A percentile compares a stretch with the other conserved stretches of the same genome.
These are phyloP conservation scores for Eudorina sp. DNA, from an alignment of 139 green algal genomes.

Conservation along the genomic window DNA sequence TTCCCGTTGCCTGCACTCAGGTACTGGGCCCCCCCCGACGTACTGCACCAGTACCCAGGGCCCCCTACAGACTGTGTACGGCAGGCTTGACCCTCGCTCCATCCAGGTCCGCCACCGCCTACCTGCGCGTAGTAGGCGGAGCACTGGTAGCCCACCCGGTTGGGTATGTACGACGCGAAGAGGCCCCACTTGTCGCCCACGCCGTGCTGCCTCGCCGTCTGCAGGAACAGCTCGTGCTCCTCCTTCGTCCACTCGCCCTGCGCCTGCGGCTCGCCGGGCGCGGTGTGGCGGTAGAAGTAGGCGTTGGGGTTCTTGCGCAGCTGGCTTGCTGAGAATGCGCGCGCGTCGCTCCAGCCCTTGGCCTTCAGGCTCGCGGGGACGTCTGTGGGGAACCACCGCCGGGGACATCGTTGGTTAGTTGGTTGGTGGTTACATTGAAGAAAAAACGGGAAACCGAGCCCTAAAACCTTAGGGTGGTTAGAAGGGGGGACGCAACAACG, in stretches of 20 bases:
- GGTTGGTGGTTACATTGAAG: background rate
- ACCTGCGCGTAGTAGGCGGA: constrained; percentile 70
- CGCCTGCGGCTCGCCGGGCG: constrained; percentile 67
- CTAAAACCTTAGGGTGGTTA: background rate
- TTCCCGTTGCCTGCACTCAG: no score
- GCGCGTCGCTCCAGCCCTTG: constrained; percentile 72
- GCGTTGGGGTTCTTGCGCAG: constrained; percentile 84
- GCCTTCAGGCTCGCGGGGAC: constrained; percentile 58
- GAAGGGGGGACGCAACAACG: background rate
- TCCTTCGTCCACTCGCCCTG: constrained; percentile 77
- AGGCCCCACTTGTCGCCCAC: constrained; percentile 86
- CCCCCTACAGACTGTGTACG: no score
- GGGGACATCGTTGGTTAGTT: background rate
- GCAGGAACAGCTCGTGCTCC: constrained; percentile 76
- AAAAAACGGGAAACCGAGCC: background rate
- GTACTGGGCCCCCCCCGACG: background rate
- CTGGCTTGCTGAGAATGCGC: constrained; percentile 67
- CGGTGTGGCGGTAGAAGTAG: constrained; percentile 85
- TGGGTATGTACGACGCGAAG: constrained; percentile 78
- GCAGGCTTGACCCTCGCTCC: no score
- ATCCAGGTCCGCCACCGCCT: no score
- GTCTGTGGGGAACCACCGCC: constrained; percentile 28
- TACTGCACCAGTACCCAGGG: no score
- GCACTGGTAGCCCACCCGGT: constrained; percentile 86
- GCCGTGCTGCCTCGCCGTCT: constrained; percentile 65